phyloP scores from a whole-genome alignment of 75 land plant species.

The Chamaecyparis obtusa region DNA sequence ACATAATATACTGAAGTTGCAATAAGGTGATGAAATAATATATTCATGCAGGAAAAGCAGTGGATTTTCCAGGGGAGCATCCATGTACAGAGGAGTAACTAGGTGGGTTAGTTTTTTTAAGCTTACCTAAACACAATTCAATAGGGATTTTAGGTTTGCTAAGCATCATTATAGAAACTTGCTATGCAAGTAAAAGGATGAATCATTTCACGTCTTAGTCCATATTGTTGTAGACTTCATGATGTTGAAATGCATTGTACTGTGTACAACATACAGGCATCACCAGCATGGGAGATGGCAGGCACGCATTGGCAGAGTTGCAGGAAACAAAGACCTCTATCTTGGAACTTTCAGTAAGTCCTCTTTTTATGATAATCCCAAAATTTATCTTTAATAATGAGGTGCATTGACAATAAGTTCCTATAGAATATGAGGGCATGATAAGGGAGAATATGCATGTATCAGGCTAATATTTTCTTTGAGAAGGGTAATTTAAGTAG shows the following conservation, averaged over 20 bases:
- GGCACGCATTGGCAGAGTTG: conserved; percentile 67
- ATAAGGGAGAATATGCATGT: too few relatives aligned
- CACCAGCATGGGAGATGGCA: conserved; percentile 78
- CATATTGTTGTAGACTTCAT: neutral
- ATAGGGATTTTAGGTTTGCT: neutral
- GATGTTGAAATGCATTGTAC: neutral
- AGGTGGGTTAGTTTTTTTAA: conserved; percentile 32
- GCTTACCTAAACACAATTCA: neutral
- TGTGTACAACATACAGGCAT: conserved; percentile 29
- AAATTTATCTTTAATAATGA: neutral
- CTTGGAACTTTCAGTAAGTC: conserved; percentile 69
- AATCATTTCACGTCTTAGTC: neutral
- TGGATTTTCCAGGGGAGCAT: conserved; percentile 79
- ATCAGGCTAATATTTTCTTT: too few relatives aligned
- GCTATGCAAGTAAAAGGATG: neutral
- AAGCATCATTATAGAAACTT: neutral
- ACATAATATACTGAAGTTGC: neutral
- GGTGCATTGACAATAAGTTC: neutral
- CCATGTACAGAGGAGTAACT: conserved; percentile 75
- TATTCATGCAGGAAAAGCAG: conserved; percentile 52
- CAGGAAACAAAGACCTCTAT: conserved; percentile 74
- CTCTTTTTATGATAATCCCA: neutral
- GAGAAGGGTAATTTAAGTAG: too few relatives aligned
- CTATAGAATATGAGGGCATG: neutral
- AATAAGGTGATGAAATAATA: neutral